These are phyloP conservation scores for Calonectria naviculata DNA, from an alignment of 2,329 filamentous ascomycete genomes.

Conservation along the genomic window DNA sequence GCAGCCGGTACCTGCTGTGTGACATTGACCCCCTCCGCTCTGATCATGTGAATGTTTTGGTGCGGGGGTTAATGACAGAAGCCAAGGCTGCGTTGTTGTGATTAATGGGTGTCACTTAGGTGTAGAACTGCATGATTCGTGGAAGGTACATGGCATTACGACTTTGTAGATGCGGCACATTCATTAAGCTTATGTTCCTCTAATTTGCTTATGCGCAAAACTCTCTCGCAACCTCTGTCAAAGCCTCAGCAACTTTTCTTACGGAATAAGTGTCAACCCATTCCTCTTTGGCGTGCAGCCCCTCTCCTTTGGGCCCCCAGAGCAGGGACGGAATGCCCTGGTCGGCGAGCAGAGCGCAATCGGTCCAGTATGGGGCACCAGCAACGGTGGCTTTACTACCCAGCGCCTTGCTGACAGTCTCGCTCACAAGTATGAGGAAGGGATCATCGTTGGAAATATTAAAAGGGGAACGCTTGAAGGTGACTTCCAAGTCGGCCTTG, in stretches of 20 bases:
- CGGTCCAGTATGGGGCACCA: conserved; percentile 58
- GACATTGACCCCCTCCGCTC: neutral
- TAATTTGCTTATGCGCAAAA: conserved; percentile 40
- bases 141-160: too few species aligned
- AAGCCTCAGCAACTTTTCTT: conserved; percentile 42
- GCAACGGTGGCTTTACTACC: conserved; percentile 39
- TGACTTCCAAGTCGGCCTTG: conserved; percentile 51
- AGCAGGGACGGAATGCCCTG: conserved; percentile 58
- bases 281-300: conserved; percentile 62
- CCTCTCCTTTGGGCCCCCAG: conserved; percentile 59
- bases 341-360: conserved; percentile 59
- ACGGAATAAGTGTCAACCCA: conserved; percentile 59
- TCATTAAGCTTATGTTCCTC: neutral
- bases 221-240: conserved; percentile 39
- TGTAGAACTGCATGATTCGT: neutral
- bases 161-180: neutral
- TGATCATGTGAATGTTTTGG: neutral
- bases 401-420: conserved; percentile 41
- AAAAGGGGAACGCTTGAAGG: conserved; percentile 55
- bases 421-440: conserved; percentile 48
- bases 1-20: neutral
- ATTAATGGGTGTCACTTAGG: too few species aligned
- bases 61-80: neutral
- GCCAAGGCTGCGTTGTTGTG: too few species aligned
- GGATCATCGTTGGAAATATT: conserved; percentile 53